phyloP scores from a whole-genome alignment of 1,284 basidiomycete species.

The Puccinia sorghi region DNA sequence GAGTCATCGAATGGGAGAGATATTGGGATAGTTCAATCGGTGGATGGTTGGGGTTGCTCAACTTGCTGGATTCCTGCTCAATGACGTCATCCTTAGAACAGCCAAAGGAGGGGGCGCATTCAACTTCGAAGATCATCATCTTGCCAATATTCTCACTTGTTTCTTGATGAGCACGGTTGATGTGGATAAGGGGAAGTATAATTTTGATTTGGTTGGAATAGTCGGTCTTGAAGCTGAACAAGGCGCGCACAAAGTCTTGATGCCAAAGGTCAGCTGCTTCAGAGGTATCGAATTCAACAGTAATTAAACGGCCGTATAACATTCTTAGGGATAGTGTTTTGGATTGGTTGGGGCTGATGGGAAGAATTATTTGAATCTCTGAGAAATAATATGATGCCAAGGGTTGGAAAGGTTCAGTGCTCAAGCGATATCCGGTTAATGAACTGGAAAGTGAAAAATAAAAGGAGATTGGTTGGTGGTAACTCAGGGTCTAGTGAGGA shows the following conservation, averaged over 20 bases:
- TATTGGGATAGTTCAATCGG: slow-evolving; percentile 38
- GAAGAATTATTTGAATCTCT: slow-evolving; percentile 53
- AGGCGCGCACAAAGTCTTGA: slow-evolving; percentile 53
- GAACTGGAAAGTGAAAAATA: slow-evolving; percentile 26
- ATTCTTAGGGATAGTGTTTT: slow-evolving; percentile 53
- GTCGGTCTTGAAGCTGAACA: slow-evolving; percentile 53
- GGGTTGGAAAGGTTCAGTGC: slow-evolving; percentile 55
- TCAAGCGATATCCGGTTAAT: slow-evolving; percentile 54
- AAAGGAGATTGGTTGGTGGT: background rate
- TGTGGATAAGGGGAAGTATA: slow-evolving; percentile 54
- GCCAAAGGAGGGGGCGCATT: slow-evolving; percentile 2
- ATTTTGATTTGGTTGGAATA: slow-evolving; percentile 54
- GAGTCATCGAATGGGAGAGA: slow-evolving; percentile 41
- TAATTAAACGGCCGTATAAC: slow-evolving; percentile 51
- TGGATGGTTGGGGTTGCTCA: slow-evolving; percentile 1
- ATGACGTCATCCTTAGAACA: slow-evolving; percentile 7
- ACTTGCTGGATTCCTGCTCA: background rate
- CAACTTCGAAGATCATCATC: slow-evolving; percentile 48
- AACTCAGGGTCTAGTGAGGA: background rate
- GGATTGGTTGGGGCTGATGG: slow-evolving; percentile 52
- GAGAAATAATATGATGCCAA: slow-evolving; percentile 53
- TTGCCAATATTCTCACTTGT: slow-evolving; percentile 53
- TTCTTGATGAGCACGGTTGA: slow-evolving; percentile 52
- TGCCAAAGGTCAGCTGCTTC: slow-evolving; percentile 53
- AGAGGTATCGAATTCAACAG: slow-evolving; percentile 56